Percentiles rank a stretch among this genome's conserved stretches.
Evolutionary conservation across 2,329 filamentous ascomycete species (phyloP).

Genomic region (Mycocentrospora acerina): DNA sequence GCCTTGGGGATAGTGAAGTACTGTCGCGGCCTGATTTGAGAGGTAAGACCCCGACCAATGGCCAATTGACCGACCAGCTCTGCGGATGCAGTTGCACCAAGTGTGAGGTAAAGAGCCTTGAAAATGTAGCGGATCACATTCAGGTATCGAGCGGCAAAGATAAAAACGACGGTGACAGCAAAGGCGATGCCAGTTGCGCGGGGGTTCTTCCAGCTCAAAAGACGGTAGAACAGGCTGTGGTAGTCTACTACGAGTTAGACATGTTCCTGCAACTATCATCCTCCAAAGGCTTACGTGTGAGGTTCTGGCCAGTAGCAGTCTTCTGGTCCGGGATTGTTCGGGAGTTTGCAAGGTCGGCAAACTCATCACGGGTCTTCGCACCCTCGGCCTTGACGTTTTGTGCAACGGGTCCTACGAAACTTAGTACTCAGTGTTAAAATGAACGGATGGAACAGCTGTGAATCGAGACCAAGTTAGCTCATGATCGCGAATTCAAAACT

Average conservation of each 20-base stretch:
- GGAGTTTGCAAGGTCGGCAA: slow-evolving; percentile 58
- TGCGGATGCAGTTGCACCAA: slow-evolving; percentile 60
- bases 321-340: slow-evolving; percentile 56
- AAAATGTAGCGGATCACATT: slow-evolving; percentile 63
- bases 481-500: slow-evolving; percentile 3
- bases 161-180: slow-evolving; percentile 56
- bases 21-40: slow-evolving; percentile 62
- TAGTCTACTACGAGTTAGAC: slow-evolving; percentile 52
- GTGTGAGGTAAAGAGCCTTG: slow-evolving; percentile 59
- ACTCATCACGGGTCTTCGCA: slow-evolving; percentile 58
- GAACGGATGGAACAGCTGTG: slow-evolving; percentile 26
- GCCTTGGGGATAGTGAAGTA: slow-evolving; percentile 69
- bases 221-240: slow-evolving; percentile 66
- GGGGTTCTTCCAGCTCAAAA: slow-evolving; percentile 68
- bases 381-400: slow-evolving; percentile 59
- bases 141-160: slow-evolving; percentile 64
- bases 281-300: slow-evolving; percentile 55
- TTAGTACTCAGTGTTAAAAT: slow-evolving; percentile 28
- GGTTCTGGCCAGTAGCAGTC: slow-evolving; percentile 61
- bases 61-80: slow-evolving; percentile 59
- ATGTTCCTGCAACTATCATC: neutral
- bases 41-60: slow-evolving; percentile 60
- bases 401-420: slow-evolving; percentile 53
- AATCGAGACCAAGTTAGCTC: slow-evolving; percentile 33
- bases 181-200: slow-evolving; percentile 64